A percentile compares a stretch with the other conserved stretches of the same genome.
Conservation (phyloP, 306 rosid genomes). For the Lotus japonicus region DNA sequence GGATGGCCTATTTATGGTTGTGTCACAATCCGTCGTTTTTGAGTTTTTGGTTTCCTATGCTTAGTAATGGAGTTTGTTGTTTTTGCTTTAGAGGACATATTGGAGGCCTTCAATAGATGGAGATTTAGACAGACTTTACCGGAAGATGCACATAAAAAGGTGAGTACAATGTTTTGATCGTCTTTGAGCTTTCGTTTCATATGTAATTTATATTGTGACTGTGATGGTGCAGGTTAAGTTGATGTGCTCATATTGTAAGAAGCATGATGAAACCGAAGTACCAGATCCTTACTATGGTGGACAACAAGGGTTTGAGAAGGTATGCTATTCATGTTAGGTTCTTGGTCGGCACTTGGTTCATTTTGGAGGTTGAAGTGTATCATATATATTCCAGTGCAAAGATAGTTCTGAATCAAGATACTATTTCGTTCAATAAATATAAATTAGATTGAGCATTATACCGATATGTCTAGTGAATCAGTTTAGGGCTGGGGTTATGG, state of each 20-base stretch:
- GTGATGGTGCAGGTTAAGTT: conserved; percentile 58
- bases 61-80: conserved; percentile 18
- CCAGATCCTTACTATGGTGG: conserved; percentile 97
- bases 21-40: not conserved
- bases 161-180: conserved; percentile 5
- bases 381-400: not conserved
- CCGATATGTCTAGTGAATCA: not conserved
- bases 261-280: conserved; percentile 72
- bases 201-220: not conserved
- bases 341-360: not conserved
- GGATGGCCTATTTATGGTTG: not conserved
- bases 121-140: conserved; percentile 49
- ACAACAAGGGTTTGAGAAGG: conserved; percentile 90
- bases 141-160: conserved; percentile 73
- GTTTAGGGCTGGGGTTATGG: not conserved
- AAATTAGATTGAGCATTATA: too few relatives aligned
- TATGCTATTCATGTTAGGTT: conserved; percentile 13
- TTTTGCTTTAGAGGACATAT: conserved; percentile 60
- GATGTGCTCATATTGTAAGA: conserved; percentile 84
- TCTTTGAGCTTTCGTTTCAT: not conserved
- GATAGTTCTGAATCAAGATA: not conserved
- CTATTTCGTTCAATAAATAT: not conserved
- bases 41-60: not conserved
- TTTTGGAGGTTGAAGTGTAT: not conserved
- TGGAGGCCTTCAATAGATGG: conserved; percentile 69